These are phyloP conservation scores for Pseudocercospora vitis DNA, from an alignment of 2,329 filamentous ascomycete species.

Conservation along the genomic window DNA sequence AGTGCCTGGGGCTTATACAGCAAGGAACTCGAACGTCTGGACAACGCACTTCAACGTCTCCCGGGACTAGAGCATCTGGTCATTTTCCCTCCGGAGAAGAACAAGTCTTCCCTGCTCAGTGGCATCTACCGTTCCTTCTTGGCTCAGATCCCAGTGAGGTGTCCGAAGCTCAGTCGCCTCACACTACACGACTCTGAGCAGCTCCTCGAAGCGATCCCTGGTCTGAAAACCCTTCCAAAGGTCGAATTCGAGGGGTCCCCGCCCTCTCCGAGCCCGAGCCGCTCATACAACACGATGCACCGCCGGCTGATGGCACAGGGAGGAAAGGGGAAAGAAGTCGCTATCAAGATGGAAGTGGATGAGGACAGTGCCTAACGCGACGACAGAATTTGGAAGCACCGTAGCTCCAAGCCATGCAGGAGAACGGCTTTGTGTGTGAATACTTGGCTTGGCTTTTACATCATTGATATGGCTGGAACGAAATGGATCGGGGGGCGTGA, in stretches of 20 bases:
- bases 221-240: slow-evolving; percentile 17
- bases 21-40: slow-evolving; percentile 29
- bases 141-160: slow-evolving; percentile 19
- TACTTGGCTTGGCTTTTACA: no score
- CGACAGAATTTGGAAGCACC: not conserved
- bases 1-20: slow-evolving; percentile 33
- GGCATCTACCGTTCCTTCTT: slow-evolving; percentile 33
- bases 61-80: slow-evolving; percentile 27
- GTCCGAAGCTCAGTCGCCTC: slow-evolving; percentile 22
- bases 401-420: not conserved
- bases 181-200: slow-evolving; percentile 22
- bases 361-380: not conserved
- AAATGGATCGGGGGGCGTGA: not conserved
- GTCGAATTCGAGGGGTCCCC: slow-evolving; percentile 17
- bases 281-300: not conserved
- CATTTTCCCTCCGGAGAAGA: slow-evolving; percentile 24
- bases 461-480: not conserved
- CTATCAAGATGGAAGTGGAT: slow-evolving; percentile 11
- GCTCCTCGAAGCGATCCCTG: slow-evolving; percentile 21
- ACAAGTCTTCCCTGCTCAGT: slow-evolving; percentile 27
- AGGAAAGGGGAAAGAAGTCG: slow-evolving; percentile 6
- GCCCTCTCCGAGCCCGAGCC: not conserved
- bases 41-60: slow-evolving; percentile 24
- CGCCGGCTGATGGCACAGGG: slow-evolving; percentile 4
- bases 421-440: not conserved